phyloP scores from a whole-genome alignment of 148 eudicot species.

The Chenopodium suecicum region DNA sequence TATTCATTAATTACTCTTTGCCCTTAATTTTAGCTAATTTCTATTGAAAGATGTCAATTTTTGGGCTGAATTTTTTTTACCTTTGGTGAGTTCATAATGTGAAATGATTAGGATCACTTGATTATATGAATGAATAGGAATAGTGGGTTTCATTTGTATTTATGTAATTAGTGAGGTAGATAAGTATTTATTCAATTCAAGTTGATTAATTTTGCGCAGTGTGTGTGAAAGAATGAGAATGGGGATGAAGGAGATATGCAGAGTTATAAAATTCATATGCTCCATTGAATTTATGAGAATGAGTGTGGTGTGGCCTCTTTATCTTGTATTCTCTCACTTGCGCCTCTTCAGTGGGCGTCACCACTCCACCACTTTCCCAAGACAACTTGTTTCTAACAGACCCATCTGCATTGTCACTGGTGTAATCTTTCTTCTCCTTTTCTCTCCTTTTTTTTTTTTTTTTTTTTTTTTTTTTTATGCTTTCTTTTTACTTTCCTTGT shows the following conservation, averaged over 20 bases:
- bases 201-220: too few species aligned
- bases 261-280: slow-evolving; percentile 37
- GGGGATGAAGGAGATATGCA: slow-evolving; percentile 32
- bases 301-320: slow-evolving; percentile 57
- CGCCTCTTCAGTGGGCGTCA: slow-evolving; percentile 30
- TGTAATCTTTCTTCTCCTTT: slow-evolving; percentile 33
- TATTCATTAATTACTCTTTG: too few species aligned
- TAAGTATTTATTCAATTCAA: too few species aligned
- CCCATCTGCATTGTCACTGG: slow-evolving; percentile 84
- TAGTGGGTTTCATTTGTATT: too few species aligned
- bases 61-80: too few species aligned
- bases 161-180: too few species aligned
- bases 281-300: slow-evolving; percentile 58
- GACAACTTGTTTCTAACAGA: slow-evolving; percentile 22
- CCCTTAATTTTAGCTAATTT: too few species aligned
- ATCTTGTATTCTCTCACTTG: slow-evolving; percentile 49
- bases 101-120: too few species aligned
- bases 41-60: too few species aligned
- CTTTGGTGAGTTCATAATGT: too few species aligned
- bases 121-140: too few species aligned
- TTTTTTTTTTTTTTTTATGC: too few species aligned
- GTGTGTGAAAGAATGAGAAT: background rate
- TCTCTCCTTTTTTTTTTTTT: background rate
- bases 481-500: background rate
- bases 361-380: slow-evolving; percentile 24